Evolutionary conservation across 371 early-diverging fungal species (phyloP).

Genomic region (Mucor mucedo): DNA sequence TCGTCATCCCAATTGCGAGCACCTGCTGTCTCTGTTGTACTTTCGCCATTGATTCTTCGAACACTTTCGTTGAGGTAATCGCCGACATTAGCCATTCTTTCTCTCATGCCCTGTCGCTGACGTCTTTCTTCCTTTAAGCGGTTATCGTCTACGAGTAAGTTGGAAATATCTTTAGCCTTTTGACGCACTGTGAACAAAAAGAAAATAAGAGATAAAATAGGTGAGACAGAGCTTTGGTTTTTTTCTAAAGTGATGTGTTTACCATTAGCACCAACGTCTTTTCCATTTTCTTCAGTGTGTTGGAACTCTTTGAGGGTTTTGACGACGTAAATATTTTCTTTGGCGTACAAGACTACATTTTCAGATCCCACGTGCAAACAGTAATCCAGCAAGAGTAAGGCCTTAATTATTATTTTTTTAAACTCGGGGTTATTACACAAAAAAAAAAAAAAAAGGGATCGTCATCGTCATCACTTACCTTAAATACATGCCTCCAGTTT

Average conservation of each 20-base stretch:
- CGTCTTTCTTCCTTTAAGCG: conserved; percentile 71
- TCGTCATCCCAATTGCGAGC: conserved; percentile 32
- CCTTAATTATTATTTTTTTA: conserved; percentile 30
- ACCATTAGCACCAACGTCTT: conserved; percentile 90
- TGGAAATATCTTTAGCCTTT: conserved; percentile 88
- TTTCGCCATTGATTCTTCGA: conserved; percentile 25
- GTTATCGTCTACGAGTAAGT: conserved; percentile 77
- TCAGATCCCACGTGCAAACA: conserved; percentile 83
- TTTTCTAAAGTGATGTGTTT: conserved; percentile 7
- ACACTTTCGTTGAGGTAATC: conserved; percentile 75
- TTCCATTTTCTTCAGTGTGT: conserved; percentile 88
- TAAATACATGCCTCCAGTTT: conserved; percentile 97
- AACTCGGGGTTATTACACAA: neutral
- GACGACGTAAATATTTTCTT: conserved; percentile 87
- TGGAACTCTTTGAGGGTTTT: conserved; percentile 95
- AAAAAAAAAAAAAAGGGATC: neutral
- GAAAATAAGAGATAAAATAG: no score
- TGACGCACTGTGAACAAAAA: conserved; percentile 57
- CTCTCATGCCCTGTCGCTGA: conserved; percentile 42
- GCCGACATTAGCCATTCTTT: conserved; percentile 47
- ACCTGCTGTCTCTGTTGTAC: conserved; percentile 2
- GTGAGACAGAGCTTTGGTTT: neutral
- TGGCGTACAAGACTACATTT: conserved; percentile 81
- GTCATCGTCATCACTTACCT: conserved; percentile 56
- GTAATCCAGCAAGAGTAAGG: conserved; percentile 68